phyloP scores from a whole-genome alignment of 768 basidiomycete species.

The Austroboletus eburneus region DNA sequence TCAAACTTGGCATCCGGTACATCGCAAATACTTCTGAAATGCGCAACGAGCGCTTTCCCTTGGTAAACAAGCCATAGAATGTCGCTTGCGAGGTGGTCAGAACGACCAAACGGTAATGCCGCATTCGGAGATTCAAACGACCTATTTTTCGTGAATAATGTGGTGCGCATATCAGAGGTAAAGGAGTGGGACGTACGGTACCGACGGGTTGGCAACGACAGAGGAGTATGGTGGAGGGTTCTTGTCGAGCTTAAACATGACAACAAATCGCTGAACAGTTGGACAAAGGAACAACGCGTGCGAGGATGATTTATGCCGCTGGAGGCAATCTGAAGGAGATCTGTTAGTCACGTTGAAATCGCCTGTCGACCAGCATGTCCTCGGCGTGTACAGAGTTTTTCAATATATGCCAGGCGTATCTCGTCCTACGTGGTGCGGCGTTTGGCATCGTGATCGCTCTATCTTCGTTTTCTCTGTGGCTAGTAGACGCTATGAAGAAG shows the following conservation, averaged over 20 bases:
- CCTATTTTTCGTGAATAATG: not conserved
- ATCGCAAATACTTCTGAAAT: slow-evolving; percentile 13
- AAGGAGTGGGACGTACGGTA: not conserved
- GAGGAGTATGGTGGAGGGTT: slow-evolving; percentile 19
- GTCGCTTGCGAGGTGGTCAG: slow-evolving; percentile 2
- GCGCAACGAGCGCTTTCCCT: slow-evolving; percentile 8
- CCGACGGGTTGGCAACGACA: not conserved
- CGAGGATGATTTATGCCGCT: slow-evolving; percentile 1
- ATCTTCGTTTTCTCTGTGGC: too few species aligned
- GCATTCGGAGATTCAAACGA: not conserved
- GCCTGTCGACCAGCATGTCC: slow-evolving; percentile 1
- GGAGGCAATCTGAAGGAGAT: not conserved
- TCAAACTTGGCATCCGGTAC: slow-evolving; percentile 4
- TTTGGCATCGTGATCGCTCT: not conserved
- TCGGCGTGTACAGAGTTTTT: not conserved
- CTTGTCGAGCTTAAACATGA: slow-evolving; percentile 5
- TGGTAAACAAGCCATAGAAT: slow-evolving; percentile 13
- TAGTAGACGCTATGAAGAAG: too few species aligned
- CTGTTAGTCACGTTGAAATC: not conserved
- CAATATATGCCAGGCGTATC: slow-evolving; percentile 2
- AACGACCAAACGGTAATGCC: slow-evolving; percentile 8
- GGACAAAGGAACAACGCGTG: too few species aligned
- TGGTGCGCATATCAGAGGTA: not conserved
- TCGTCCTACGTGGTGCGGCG: slow-evolving; percentile 4
- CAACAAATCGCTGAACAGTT: too few species aligned